Evolutionary conservation across 208 protist species (phyloP).

Genomic region (Acanthamoeba lugdunensis): DNA sequence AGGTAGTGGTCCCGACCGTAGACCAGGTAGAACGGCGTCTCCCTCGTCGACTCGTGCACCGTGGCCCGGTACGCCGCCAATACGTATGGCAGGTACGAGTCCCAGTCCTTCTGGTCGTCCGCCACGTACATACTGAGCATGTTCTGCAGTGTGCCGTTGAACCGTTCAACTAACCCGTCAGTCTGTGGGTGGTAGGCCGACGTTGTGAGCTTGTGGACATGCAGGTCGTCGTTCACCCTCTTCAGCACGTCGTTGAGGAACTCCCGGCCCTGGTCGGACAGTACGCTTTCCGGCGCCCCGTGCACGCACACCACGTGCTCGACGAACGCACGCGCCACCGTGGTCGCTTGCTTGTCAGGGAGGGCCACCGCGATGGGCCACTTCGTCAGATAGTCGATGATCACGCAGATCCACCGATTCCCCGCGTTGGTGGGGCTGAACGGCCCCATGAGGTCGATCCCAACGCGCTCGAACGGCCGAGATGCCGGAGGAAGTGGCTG

Average conservation of each 20-base stretch:
- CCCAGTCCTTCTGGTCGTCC: not conserved
- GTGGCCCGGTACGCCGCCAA: not conserved
- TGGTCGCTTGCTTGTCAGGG: not conserved
- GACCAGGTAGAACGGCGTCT: conserved; percentile 18
- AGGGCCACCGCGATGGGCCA: not conserved
- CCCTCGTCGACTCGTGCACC: not conserved
- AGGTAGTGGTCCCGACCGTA: not conserved
- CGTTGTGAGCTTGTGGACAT: not conserved
- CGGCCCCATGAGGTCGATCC: not conserved
- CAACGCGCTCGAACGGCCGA: not conserved
- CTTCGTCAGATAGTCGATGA: conserved; percentile 50
- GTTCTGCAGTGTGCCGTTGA: not conserved
- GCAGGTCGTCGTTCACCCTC: not conserved
- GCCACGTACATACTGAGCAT: conserved; percentile 3
- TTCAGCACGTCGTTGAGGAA: not conserved
- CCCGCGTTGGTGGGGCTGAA: not conserved
- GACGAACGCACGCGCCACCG: not conserved
- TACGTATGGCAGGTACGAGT: not conserved
- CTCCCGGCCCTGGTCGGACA: not conserved
- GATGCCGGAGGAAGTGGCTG: not conserved
- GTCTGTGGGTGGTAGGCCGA: conserved; percentile 19
- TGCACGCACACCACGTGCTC: not conserved
- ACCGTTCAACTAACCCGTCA: not conserved
- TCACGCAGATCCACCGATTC: not conserved
- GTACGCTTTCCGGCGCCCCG: not conserved